These are phyloP conservation scores for Jasminum sambac DNA, from an alignment of 257 asterid genomes.

Conservation along the genomic window DNA sequence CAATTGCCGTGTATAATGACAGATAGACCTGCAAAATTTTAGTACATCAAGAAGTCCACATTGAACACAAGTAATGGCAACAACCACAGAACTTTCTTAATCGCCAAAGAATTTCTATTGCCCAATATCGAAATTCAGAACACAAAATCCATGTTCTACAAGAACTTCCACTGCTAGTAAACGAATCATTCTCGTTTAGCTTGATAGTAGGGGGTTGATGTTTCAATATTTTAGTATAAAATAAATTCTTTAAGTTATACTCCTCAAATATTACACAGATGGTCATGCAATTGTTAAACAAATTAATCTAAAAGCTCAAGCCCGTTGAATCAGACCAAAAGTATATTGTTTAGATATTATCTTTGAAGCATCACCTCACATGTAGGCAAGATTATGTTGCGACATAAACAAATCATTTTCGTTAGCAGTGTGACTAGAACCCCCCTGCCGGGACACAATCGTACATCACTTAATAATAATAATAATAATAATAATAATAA, in stretches of 20 bases:
- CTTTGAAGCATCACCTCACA: too few relatives aligned
- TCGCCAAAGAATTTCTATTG: background rate
- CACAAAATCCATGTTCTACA: background rate
- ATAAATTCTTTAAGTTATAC: background rate
- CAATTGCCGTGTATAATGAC: constrained; percentile 78
- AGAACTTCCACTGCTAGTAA: background rate
- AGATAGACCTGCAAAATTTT: constrained; percentile 69
- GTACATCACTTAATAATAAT: too few relatives aligned
- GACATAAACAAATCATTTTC: too few relatives aligned
- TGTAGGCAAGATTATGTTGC: too few relatives aligned
- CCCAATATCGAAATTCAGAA: background rate
- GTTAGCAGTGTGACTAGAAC: too few relatives aligned
- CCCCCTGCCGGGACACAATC: too few relatives aligned
- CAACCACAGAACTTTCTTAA: background rate
- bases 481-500: too few relatives aligned
- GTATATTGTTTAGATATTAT: too few relatives aligned
- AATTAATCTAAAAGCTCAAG: too few relatives aligned
- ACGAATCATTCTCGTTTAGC: background rate
- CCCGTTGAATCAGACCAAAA: too few relatives aligned
- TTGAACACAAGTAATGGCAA: constrained; percentile 1
- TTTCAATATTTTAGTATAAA: background rate
- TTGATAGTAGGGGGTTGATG: background rate
- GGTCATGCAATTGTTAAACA: background rate
- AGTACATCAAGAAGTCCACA: constrained; percentile 3
- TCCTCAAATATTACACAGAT: background rate